Conservation (phyloP, 2,329 filamentous ascomycete genomes). For the Aspergillus clavatus region DNA sequence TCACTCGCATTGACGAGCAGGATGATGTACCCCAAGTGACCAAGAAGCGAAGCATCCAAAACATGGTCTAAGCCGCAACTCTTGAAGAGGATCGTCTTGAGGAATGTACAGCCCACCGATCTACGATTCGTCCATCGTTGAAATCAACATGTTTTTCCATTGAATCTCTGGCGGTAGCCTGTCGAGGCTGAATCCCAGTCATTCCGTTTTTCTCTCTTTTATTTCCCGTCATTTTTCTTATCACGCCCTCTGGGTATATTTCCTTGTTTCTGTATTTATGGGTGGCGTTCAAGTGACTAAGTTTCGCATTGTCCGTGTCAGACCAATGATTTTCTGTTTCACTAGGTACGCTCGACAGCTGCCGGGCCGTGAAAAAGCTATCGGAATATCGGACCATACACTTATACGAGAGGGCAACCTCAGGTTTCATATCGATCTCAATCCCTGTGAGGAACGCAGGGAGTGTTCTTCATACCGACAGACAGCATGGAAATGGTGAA, state of each 20-base stretch:
- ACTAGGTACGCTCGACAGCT: constrained; percentile 8
- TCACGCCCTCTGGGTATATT: constrained; percentile 16
- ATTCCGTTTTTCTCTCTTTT: constrained; percentile 5
- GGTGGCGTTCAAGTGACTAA: constrained; percentile 10
- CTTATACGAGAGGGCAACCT: constrained; percentile 19
- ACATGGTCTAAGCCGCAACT: constrained; percentile 26
- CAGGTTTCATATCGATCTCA: constrained; percentile 6
- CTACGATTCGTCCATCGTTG: not conserved
- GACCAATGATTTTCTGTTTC: constrained; percentile 10
- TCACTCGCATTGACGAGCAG: constrained; percentile 42
- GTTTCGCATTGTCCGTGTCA: constrained; percentile 12
- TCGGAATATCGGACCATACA: constrained; percentile 11
- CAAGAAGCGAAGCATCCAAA: constrained; percentile 46
- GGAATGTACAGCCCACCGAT: not conserved
- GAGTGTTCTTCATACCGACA: not conserved
- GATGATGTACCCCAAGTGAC: constrained; percentile 37
- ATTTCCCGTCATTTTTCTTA: constrained; percentile 9
- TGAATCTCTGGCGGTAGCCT: no score
- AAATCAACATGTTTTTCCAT: constrained; percentile 1
- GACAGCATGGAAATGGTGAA: not conserved
- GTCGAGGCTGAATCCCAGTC: no score
- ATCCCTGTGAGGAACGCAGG: not conserved
- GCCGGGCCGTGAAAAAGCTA: constrained; percentile 8
- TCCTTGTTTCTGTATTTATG: constrained; percentile 8
- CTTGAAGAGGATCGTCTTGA: not conserved